Evolutionary conservation across 2,329 filamentous ascomycete species (phyloP), one percentile per base, ranked within the genome.

Genomic region (Penicillium rolfsii): DNA sequence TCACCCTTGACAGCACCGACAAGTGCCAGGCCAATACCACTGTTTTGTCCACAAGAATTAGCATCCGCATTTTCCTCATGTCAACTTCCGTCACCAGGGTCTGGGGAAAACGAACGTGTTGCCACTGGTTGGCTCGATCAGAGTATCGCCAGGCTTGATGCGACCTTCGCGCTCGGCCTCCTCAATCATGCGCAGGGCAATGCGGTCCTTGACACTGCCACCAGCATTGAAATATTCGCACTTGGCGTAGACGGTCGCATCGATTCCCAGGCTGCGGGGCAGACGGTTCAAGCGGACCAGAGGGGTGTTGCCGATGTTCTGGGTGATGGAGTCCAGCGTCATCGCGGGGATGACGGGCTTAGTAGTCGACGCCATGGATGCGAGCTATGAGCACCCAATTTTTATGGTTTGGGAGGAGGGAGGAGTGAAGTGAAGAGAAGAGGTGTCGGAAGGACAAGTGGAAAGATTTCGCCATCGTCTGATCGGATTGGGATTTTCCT

Each of bases 111-210:
- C 78, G 52, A 73, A 81, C 82, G 95, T 99, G 78, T 99, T 99
- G 58, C 95, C 95, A 73, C 92, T 97, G 52, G 95, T 99, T 9
- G 95, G 95, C 84, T 99, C 95, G 74, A 99, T 99, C 72, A 99
- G 82, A 55, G 93, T 98, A 79, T 98, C 93, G 59, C 94, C 95
- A 30, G 95, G 95, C 84, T 95, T 97, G 80, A 99, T 97, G 67
- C 94, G 88, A 49, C 95, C 95, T 55, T 86, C 89, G 74, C 87
- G 88, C 84, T 99, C 95, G 14, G 95, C 95, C 77, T 94, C 91
- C 80, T 98, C 93, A 64, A 99, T 90, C 95, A 99, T 99, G 73
- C 95, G 91, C 75, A 97, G 81, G 24, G 95, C 95, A 75, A 99
- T 99, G 63, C 93, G 86, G 80, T 97, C 93, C 80, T 97, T 97